Evolutionary conservation across 2,329 filamentous ascomycete species (phyloP).

Genomic region (Cytospora mali): DNA sequence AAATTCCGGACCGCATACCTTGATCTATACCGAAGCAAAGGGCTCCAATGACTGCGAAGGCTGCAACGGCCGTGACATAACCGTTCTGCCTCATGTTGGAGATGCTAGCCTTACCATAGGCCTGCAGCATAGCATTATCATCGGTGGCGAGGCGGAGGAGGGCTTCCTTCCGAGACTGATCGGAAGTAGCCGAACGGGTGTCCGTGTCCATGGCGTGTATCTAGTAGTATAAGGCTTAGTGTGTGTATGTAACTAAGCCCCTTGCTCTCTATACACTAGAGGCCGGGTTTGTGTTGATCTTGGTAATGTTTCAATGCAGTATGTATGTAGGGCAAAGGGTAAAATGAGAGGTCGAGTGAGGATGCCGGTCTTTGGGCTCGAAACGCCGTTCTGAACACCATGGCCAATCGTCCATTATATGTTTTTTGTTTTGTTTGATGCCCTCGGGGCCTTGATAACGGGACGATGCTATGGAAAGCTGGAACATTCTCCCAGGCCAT

Average conservation of each 20-base stretch:
- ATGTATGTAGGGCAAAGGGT: background rate
- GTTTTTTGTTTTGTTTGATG: slow-evolving; percentile 12
- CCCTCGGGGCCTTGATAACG: background rate
- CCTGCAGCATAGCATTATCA: slow-evolving; percentile 12
- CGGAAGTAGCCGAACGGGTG: slow-evolving; percentile 1
- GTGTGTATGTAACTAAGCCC: background rate
- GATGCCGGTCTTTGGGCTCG: background rate
- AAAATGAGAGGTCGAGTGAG: slow-evolving; percentile 1
- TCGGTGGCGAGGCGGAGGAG: slow-evolving; percentile 10
- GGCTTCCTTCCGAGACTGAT: slow-evolving; percentile 10
- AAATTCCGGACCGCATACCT: slow-evolving; percentile 1
- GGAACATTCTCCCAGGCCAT: background rate
- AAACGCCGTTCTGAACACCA: background rate
- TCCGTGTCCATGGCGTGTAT: background rate
- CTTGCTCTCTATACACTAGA: background rate
- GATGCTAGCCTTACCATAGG: slow-evolving; percentile 17
- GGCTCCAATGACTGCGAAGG: slow-evolving; percentile 39
- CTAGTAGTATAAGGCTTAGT: no score
- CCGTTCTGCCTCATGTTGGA: slow-evolving; percentile 1
- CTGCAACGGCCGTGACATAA: slow-evolving; percentile 30
- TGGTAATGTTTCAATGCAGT: slow-evolving; percentile 6
- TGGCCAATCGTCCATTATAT: slow-evolving; percentile 15
- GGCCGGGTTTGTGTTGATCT: background rate
- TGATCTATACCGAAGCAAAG: slow-evolving; percentile 35
- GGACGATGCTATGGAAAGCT: background rate